Percentiles rank a stretch among this genome's conserved stretches.
Evolutionary conservation across 495 filamentous ascomycete species (phyloP).

Genomic region (Neurospora sp.): DNA sequence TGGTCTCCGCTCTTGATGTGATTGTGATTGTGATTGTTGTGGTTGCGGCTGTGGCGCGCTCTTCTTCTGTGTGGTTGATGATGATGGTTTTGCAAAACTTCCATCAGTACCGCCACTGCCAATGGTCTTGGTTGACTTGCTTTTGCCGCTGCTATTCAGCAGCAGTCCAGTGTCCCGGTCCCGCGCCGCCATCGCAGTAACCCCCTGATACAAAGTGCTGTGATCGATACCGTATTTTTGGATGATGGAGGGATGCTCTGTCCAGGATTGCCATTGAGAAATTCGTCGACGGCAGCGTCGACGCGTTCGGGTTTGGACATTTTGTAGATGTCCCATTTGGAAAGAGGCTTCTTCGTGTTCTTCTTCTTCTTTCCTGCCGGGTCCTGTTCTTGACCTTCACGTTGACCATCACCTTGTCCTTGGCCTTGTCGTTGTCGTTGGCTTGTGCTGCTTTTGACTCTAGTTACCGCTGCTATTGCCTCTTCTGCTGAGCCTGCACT

Average conservation of each 20-base stretch:
- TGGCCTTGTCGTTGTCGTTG: background rate
- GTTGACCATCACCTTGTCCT: background rate
- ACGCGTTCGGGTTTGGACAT: background rate
- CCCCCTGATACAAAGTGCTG: background rate
- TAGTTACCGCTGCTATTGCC: background rate
- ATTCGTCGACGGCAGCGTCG: background rate
- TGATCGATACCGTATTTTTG: background rate
- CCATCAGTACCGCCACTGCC: background rate
- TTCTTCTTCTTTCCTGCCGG: background rate
- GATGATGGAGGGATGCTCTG: background rate
- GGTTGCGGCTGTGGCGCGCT: background rate
- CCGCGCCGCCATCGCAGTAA: background rate
- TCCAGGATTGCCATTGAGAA: background rate
- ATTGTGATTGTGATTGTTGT: background rate
- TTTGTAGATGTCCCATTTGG: background rate
- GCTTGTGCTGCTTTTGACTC: background rate
- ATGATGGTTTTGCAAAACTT: background rate
- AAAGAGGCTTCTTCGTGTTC: background rate
- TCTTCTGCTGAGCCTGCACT: background rate
- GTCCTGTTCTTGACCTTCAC: background rate
- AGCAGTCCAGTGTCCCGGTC: background rate
- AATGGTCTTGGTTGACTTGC: background rate
- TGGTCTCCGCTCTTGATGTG: background rate
- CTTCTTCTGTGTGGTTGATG: background rate
- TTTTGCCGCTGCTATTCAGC: background rate